Conservation (phyloP, 2,329 filamentous ascomycete genomes). For the Aureobasidium sp. region DNA sequence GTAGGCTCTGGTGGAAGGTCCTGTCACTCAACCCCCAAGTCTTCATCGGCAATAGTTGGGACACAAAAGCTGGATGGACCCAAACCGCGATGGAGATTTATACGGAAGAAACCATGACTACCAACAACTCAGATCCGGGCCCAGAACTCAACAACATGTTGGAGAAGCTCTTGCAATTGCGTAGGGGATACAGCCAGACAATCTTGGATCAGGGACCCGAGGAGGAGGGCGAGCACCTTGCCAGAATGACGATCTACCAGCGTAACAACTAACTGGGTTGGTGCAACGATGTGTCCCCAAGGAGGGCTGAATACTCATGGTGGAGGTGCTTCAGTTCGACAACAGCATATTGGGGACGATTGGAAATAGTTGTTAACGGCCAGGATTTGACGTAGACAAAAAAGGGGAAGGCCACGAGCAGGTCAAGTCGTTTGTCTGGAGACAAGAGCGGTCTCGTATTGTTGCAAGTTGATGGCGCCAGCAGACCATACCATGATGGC, state of each 20-base stretch:
- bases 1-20: neutral
- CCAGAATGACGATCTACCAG: neutral
- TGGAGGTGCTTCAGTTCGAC: no score
- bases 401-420: no score
- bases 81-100: neutral
- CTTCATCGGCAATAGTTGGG: neutral
- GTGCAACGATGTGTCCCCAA: neutral
- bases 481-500: conserved; percentile 71
- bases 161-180: neutral
- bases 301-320: neutral
- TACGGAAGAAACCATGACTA: neutral
- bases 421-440: neutral
- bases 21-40: neutral
- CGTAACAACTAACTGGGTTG: neutral
- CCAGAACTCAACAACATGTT: neutral
- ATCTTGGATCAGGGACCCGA: neutral
- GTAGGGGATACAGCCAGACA: neutral
- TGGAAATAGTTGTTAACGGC: neutral
- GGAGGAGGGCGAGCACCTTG: neutral
- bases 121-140: neutral
- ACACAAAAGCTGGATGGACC: neutral
- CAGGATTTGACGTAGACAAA: no score
- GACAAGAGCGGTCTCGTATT: conserved; percentile 56
- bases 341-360: no score
- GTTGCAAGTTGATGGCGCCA: conserved; percentile 59